Base-by-base conservation (phyloP, 192 early-diverging fungal genomes). In the Cetraspora pellucida region DNA sequence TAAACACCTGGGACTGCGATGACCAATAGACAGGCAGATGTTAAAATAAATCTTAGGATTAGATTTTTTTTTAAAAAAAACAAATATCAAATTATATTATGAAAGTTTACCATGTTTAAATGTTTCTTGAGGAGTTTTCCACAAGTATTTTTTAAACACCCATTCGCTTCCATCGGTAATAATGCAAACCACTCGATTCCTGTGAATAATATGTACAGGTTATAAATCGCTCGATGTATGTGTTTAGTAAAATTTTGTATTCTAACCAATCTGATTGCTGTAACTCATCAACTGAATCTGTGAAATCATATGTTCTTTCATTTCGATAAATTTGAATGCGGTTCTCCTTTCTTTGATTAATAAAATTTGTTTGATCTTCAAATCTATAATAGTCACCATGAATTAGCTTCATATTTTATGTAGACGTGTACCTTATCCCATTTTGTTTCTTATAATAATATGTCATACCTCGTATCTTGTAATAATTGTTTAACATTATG, bases 61-160 rank as follows among this genome's bases (percentile, higher is more conserved):
- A 37, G 7, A 37, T 37, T 37, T 1, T 37, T 37, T n/a, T n/a
- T n/a, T n/a, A n/a, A n/a, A n/a, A 6, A n/a, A n/a, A n/a, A 37
- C 3, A 2, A 37, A 37, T 6, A 1, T 37, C 0, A 37, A 37
- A 37, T 37, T 37, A 37, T 37, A 37, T 37, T 6, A 37, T 6
- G 7, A 37, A 37, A 37, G 7, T 37, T 6, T 37, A 37, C 37
- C 89, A 79, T 93, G 89, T 17, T 86, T 81, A 82, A 98, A 98
- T 11, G 97, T 82, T 71, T 94, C 90, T 30, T 90, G 85, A 7
- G 96, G 97, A 27, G 92, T 87, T 50, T 88, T 86, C 89, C 93
- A 96, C 74, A 89, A 92, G 94, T 95, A 98, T 54, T 89, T 87
- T 74, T 93, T 95, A 79, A 98, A 98, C 80, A 97, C 94, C 97